Evolutionary conservation across 1,284 basidiomycete species (phyloP), one percentile per base, ranked within the genome.

Genomic region (Prillingera fragicola): DNA sequence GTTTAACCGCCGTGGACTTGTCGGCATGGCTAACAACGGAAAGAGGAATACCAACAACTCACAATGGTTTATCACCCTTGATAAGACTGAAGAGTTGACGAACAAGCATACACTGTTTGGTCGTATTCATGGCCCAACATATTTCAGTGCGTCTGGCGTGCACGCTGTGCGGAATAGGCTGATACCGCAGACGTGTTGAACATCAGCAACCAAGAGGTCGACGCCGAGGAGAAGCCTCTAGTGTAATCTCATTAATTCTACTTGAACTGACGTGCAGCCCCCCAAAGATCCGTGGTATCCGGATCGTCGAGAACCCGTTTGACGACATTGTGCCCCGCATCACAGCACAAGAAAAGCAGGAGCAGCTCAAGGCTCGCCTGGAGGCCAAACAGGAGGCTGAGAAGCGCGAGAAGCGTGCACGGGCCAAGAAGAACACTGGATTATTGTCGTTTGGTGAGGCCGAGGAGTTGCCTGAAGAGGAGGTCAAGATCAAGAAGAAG

Each of bases 261-360:
- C 48, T 29, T 15, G 37, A 26, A 32, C 10, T 43, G n/a, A 50
- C 32, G 13, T 33, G 34, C 48, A 89, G 87, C 53, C 89, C 94
- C 0, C 90, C 91, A 0, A 91, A 87, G 63, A 87, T 98, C 63
- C 83, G 82, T 53, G 79, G 78, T 1, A 77, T 94, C 28, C 79
- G 82, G 14, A 87, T 96, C 43, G 63, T 91, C 13, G 88, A 95
- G 45, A 94, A 96, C 62, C 92, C 94, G 0, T 97, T 95, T 63
- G 80, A 83, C 37, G 91, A 97, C 62, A 94, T 97, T 54, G 78
- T 91, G 22, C 92, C 94, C 1, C 83, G 94, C n/a, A 95, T 96
- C 54, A 98, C 94, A 0, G 88, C 87, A 0, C 86, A 83, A 2
- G 91, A 97, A 72, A 84, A 85, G 51, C 79, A 81, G 32, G 82